A percentile compares a stretch with the other conserved stretches of the same genome.
Conservation (phyloP, 371 early-diverging fungal genomes). For the Actinomortierella wolfii region DNA sequence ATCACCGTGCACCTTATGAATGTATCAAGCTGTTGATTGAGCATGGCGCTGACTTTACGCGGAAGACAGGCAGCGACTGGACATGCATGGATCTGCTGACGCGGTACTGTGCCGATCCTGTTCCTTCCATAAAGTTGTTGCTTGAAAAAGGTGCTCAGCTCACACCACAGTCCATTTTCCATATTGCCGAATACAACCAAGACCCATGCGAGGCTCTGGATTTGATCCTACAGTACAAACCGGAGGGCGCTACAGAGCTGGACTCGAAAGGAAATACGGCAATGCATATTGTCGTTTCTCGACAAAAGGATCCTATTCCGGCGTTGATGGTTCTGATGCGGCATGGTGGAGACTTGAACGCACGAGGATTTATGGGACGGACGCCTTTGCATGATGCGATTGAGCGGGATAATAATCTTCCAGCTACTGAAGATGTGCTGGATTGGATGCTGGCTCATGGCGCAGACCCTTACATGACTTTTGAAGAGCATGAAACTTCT, state of each 20-base stretch:
- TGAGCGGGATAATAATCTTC: constrained; percentile 5
- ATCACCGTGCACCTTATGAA: constrained; percentile 35
- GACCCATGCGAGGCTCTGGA: constrained; percentile 31
- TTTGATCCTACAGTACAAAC: constrained; percentile 26
- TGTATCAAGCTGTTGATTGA: constrained; percentile 36
- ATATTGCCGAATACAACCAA: constrained; percentile 37
- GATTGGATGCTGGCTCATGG: constrained; percentile 44
- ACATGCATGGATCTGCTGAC: constrained; percentile 45
- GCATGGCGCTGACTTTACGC: constrained; percentile 33
- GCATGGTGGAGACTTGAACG: constrained; percentile 39
- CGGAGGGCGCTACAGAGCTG: constrained; percentile 21
- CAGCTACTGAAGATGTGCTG: constrained; percentile 31
- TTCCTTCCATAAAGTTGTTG: constrained; percentile 33
- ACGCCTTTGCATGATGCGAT: constrained; percentile 40
- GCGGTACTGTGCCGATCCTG: constrained; percentile 39
- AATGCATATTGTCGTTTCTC: constrained; percentile 33
- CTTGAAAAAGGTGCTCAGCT: constrained; percentile 32
- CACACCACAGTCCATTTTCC: constrained; percentile 37
- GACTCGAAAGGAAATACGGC: constrained; percentile 35
- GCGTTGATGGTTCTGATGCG: constrained; percentile 20
- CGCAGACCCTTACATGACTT: constrained; percentile 37
- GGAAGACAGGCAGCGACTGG: constrained; percentile 43
- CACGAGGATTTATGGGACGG: constrained; percentile 26
- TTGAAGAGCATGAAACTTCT: constrained; percentile 20
- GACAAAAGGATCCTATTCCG: constrained; percentile 30